Conservation (phyloP, 768 basidiomycete species). For the Termitomyces heimii region DNA sequence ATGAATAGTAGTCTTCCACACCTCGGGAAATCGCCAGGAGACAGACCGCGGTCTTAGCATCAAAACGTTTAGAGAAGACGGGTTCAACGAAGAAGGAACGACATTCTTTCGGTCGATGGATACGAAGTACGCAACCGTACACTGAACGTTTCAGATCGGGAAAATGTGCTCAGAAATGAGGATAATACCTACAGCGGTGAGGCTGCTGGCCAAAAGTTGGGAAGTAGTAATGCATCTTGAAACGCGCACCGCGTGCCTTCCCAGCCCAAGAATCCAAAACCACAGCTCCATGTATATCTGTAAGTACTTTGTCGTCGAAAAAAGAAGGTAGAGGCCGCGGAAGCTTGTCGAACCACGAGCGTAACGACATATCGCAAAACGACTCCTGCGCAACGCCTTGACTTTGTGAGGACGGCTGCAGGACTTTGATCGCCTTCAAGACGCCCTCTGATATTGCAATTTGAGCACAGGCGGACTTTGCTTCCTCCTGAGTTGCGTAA, state of each 20-base stretch:
- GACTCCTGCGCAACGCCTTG: neutral
- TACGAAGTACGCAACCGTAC: conserved; percentile 51
- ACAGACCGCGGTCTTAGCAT: conserved; percentile 67
- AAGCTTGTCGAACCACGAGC: conserved; percentile 58
- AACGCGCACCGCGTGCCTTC: conserved; percentile 42
- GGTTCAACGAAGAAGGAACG: conserved; percentile 61
- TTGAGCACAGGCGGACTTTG: neutral
- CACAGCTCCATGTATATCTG: conserved; percentile 47
- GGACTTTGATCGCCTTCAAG: neutral
- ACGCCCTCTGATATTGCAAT: neutral
- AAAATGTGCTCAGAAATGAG: neutral
- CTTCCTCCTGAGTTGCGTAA: neutral
- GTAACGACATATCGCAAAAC: conserved; percentile 31
- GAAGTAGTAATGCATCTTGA: conserved; percentile 35
- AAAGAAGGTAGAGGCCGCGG: conserved; percentile 58
- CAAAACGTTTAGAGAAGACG: conserved; percentile 49
- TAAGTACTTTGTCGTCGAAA: conserved; percentile 37
- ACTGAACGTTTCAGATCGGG: neutral
- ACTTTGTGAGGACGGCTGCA: neutral
- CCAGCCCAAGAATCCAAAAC: conserved; percentile 50
- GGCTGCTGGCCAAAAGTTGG: conserved; percentile 27
- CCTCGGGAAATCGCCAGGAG: conserved; percentile 62
- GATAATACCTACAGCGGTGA: conserved; percentile 33
- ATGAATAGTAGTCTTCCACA: conserved; percentile 49
- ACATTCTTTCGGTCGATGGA: conserved; percentile 46